phyloP scores from a whole-genome alignment of 129 eudicot genomes.

The Mikania micrantha region DNA sequence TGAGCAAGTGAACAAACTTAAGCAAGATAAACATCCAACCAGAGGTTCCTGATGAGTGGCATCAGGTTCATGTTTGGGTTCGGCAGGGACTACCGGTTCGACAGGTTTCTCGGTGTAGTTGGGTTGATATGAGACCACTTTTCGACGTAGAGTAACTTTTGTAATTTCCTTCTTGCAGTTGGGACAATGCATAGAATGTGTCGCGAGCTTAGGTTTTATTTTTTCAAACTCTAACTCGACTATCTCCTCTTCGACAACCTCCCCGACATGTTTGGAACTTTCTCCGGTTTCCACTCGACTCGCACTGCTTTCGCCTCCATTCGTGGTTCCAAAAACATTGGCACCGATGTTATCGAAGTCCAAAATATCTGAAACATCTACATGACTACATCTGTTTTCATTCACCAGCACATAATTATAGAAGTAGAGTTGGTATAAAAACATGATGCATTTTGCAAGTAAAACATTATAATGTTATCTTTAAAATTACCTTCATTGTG shows the following conservation, averaged over 20 bases:
- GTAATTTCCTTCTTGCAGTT: slow-evolving; percentile 40
- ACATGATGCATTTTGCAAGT: no score
- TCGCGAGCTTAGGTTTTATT: slow-evolving; percentile 35
- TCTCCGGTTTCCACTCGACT: slow-evolving; percentile 12
- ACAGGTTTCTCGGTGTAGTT: not conserved
- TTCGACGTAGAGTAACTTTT: slow-evolving; percentile 52
- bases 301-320: not conserved
- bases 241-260: slow-evolving; percentile 42
- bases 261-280: slow-evolving; percentile 21
- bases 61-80: not conserved
- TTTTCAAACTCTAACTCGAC: slow-evolving; percentile 60
- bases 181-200: slow-evolving; percentile 58
- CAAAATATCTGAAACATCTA: slow-evolving; percentile 8
- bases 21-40: slow-evolving; percentile 56
- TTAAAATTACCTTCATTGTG: slow-evolving; percentile 6
- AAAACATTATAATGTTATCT: not conserved
- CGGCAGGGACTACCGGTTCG: not conserved
- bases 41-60: slow-evolving; percentile 6
- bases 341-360: not conserved
- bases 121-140: not conserved
- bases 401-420: no score
- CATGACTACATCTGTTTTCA: no score
- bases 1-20: slow-evolving; percentile 43
- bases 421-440: no score
- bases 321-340: not conserved